A percentile compares a stretch with the other conserved stretches of the same genome.
phyloP scores from a whole-genome alignment of 225 moss, liverwort and hornwort species.

The Polytrichum commune region DNA sequence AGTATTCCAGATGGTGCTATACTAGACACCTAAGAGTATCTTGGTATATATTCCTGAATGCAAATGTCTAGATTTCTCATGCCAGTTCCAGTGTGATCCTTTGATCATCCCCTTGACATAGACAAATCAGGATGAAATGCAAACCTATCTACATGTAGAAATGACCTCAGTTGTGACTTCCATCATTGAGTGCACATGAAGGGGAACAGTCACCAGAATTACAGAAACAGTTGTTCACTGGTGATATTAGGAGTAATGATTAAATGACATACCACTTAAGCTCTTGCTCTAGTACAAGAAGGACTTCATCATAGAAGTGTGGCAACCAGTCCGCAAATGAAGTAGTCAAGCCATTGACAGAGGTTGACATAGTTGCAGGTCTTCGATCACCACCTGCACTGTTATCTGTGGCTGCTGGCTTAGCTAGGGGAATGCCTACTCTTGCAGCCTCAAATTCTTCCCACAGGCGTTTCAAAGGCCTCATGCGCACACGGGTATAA shows the following conservation, averaged over 20 bases:
- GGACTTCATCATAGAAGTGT: slow-evolving; percentile 86
- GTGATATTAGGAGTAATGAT: not conserved
- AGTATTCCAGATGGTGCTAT: no score
- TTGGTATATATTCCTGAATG: no score
- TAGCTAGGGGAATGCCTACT: slow-evolving; percentile 66
- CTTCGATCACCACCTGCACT: slow-evolving; percentile 51
- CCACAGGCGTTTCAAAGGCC: slow-evolving; percentile 94
- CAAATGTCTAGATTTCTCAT: no score
- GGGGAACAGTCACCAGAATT: not conserved
- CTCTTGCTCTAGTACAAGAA: slow-evolving; percentile 92
- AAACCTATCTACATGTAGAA: no score
- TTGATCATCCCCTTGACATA: no score
- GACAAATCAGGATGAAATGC: no score
- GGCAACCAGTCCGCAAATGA: slow-evolving; percentile 92
- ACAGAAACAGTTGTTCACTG: not conserved
- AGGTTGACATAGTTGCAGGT: slow-evolving; percentile 45
- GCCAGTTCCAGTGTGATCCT: no score
- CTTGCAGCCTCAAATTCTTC: slow-evolving; percentile 96
- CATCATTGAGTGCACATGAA: no score
- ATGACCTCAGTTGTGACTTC: no score
- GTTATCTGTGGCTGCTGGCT: slow-evolving; percentile 49
- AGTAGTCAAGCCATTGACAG: slow-evolving; percentile 57
- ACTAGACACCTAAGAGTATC: no score
- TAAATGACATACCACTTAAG: slow-evolving; percentile 64
- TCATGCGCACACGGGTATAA: slow-evolving; percentile 90